These are phyloP conservation scores for Naganishia antarctica DNA, from an alignment of 768 basidiomycete species.

Conservation along the genomic window DNA sequence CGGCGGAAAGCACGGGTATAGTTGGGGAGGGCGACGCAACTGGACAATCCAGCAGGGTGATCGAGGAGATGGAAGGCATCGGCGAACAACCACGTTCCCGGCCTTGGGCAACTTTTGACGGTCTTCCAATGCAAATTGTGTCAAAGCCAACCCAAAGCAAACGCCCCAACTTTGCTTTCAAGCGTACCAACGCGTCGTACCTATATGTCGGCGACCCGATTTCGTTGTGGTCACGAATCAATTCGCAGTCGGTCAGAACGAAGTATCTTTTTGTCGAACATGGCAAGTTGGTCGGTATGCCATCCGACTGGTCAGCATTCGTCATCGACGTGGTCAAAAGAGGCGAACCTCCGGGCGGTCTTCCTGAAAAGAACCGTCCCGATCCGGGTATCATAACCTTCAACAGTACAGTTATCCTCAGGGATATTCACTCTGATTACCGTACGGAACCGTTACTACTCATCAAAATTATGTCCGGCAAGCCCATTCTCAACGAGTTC, in stretches of 20 bases:
- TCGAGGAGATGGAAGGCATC: conserved; percentile 14
- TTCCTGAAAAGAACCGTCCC: conserved; percentile 4
- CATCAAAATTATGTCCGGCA: conserved; percentile 86
- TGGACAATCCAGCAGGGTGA: conserved; percentile 10
- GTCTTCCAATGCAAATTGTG: conserved; percentile 86
- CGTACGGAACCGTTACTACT: conserved; percentile 79
- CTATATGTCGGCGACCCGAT: conserved; percentile 84
- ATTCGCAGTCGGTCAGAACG: conserved; percentile 91
- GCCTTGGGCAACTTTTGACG: conserved; percentile 87
- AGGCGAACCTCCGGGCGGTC: conserved; percentile 56
- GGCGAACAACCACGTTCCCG: conserved; percentile 10
- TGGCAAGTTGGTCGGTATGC: conserved; percentile 55
- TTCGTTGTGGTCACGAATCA: conserved; percentile 91
- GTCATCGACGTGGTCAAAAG: conserved; percentile 80
- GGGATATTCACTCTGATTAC: conserved; percentile 77
- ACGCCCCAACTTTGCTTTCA: conserved; percentile 36
- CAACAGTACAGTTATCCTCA: conserved; percentile 79
- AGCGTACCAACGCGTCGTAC: conserved; percentile 75
- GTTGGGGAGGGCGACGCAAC: neutral
- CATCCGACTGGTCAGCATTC: conserved; percentile 78
- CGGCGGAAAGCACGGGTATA: neutral
- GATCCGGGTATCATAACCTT: conserved; percentile 61
- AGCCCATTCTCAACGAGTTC: conserved; percentile 71
- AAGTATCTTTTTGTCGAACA: conserved; percentile 95
- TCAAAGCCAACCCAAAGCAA: conserved; percentile 79